Evolutionary conservation across 1,284 basidiomycete genomes (phyloP), one percentile per base, ranked within the genome.

Genomic region (Ustilago xerochloae): DNA sequence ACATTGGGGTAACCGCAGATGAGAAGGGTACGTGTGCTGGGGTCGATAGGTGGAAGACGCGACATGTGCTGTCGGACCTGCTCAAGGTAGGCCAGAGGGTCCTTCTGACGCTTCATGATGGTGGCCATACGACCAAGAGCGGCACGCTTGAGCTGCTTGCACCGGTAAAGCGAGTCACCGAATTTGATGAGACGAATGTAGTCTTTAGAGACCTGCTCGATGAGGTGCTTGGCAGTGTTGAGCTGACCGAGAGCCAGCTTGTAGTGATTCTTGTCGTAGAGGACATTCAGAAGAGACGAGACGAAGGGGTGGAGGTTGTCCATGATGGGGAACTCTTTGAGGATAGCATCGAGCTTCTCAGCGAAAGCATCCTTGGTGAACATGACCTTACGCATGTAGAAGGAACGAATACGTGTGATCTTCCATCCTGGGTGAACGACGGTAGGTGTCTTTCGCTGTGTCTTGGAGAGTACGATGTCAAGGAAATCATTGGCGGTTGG

Each of bases 351-450:
- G 33, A 99, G 89, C 85, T 98, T 97, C 86, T 99, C 96, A 77
- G 96, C 94, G 79, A 99, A 98, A 15, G 93, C 89, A 85, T 98
- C 94, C 86, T 98, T 95, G 1, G 95, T 97, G 86, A 98, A 99
- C 87, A 97, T 99, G 87, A 99, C 95, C 86, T 98, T 99, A 85
- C 95, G 91, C 96, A 98, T 97, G 87, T 99, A 97, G 85, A 97
- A 92, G 78, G 81, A 75, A 33, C 93, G 89, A 84, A 94, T 95
- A 58, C 94, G 90, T 71, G 92, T 93, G 85, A 99, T 99, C 88
- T 99, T 98, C 88, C 97, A 97, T 88, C 97, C 98, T 57, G 83
- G 82, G 49, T 85, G 84, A 35, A 85, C 80, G 84, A 94, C 96
- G 43, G 96, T 98, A 15, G 96, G 95, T 32, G 96, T 98, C 88